phyloP scores from a whole-genome alignment of 2,329 filamentous ascomycete species.

The Diaporthe australafricana region DNA sequence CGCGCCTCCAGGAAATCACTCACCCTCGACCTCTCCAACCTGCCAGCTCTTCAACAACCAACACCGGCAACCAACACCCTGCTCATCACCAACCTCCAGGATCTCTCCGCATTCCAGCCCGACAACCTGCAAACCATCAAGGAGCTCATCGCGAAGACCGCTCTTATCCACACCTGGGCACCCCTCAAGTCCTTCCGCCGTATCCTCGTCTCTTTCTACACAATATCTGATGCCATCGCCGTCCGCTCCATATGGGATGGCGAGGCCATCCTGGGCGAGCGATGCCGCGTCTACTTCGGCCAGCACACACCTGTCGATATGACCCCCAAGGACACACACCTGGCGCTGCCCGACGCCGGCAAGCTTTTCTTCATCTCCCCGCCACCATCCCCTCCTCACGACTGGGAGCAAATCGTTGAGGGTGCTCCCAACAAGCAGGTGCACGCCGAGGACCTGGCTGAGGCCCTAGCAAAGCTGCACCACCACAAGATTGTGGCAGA shows the following conservation, averaged over 20 bases:
- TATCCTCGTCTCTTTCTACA: slow-evolving; percentile 83
- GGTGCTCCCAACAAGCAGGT: slow-evolving; percentile 78
- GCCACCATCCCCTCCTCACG: slow-evolving; percentile 75
- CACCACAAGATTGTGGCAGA: slow-evolving; percentile 49
- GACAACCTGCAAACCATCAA: slow-evolving; percentile 81
- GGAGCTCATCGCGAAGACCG: slow-evolving; percentile 76
- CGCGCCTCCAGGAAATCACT: slow-evolving; percentile 63
- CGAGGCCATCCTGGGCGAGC: slow-evolving; percentile 77
- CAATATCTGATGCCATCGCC: slow-evolving; percentile 74
- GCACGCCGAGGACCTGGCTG: slow-evolving; percentile 76
- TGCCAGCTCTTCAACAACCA: slow-evolving; percentile 78
- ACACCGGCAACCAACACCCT: slow-evolving; percentile 85
- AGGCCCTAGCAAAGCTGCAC: slow-evolving; percentile 72
- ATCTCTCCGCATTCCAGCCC: slow-evolving; percentile 78
- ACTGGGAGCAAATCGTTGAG: slow-evolving; percentile 76
- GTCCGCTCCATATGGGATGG: slow-evolving; percentile 81
- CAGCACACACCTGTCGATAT: slow-evolving; percentile 68
- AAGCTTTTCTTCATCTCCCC: slow-evolving; percentile 81
- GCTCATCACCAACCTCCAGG: slow-evolving; percentile 83
- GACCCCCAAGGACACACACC: slow-evolving; percentile 62
- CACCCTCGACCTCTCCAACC: slow-evolving; percentile 78
- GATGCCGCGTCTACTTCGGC: slow-evolving; percentile 77
- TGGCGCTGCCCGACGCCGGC: slow-evolving; percentile 75
- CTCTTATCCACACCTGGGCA: slow-evolving; percentile 80
- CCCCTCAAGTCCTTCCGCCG: slow-evolving; percentile 86